phyloP scores from a whole-genome alignment of 768 basidiomycete species.

The Pleurotus citrinopileatus region DNA sequence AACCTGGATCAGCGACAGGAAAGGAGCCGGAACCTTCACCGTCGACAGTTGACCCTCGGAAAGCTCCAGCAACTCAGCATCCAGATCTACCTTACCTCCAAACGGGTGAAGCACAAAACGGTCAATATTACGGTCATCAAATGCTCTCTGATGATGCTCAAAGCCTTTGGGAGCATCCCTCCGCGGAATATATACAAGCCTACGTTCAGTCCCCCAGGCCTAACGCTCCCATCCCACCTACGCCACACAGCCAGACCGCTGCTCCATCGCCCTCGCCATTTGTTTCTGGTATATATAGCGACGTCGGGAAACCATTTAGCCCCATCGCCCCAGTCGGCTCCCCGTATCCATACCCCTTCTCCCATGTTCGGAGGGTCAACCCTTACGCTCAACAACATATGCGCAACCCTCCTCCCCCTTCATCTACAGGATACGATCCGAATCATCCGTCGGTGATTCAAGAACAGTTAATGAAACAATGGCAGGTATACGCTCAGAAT shows the following conservation, averaged over 20 bases:
- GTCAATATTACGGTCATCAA: slow-evolving; percentile 36
- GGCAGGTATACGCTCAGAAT: slow-evolving; percentile 78
- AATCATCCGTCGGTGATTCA: slow-evolving; percentile 50
- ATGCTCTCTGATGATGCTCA: slow-evolving; percentile 56
- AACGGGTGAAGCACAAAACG: slow-evolving; percentile 17
- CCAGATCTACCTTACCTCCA: slow-evolving; percentile 13
- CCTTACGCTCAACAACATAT: slow-evolving; percentile 30
- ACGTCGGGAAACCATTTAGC: slow-evolving; percentile 40
- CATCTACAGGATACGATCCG: slow-evolving; percentile 33
- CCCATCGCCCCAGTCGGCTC: slow-evolving; percentile 63
- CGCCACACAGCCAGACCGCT: slow-evolving; percentile 72
- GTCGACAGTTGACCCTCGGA: background rate
- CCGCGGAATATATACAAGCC: slow-evolving; percentile 54
- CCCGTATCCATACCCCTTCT: slow-evolving; percentile 77
- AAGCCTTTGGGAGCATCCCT: slow-evolving; percentile 56
- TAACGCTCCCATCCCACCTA: slow-evolving; percentile 76
- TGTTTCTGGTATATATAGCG: slow-evolving; percentile 46
- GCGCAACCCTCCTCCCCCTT: slow-evolving; percentile 23
- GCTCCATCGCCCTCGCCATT: slow-evolving; percentile 73
- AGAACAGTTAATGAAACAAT: slow-evolving; percentile 71
- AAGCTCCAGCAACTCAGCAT: slow-evolving; percentile 1
- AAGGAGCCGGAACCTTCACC: slow-evolving; percentile 6
- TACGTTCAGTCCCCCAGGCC: slow-evolving; percentile 63
- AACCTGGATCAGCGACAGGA: slow-evolving; percentile 22
- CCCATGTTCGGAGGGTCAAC: slow-evolving; percentile 61